These are phyloP conservation scores for Salix brachista DNA, from an alignment of 345 rosid genomes.

Conservation along the genomic window DNA sequence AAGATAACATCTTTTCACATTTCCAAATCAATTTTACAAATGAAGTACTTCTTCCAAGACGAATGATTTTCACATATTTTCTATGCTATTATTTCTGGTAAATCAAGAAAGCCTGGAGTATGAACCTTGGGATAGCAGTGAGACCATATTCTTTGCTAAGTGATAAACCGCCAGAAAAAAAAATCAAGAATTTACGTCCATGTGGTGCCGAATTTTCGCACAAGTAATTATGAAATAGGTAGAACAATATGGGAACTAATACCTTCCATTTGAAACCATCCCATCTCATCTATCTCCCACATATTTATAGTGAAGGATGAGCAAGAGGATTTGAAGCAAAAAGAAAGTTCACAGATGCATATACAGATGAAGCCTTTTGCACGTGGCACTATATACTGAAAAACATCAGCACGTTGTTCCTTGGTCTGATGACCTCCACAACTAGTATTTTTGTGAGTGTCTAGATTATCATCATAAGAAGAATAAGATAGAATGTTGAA, in stretches of 20 bases:
- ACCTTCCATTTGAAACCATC: conserved; percentile 96
- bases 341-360: conserved; percentile 56
- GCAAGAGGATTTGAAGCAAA: conserved; percentile 89
- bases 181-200: not conserved
- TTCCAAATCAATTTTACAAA: not conserved
- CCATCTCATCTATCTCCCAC: conserved; percentile 99
- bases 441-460: conserved; percentile 77
- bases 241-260: conserved; percentile 1
- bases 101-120: not conserved
- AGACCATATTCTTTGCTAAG: not conserved
- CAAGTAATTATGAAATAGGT: not conserved
- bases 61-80: not conserved
- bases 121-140: not conserved
- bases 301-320: conserved; percentile 90
- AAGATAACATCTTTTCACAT: not conserved
- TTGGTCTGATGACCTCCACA: conserved; percentile 97
- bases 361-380: conserved; percentile 57
- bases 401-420: conserved; percentile 97
- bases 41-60: not conserved
- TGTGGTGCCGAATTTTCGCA: not conserved
- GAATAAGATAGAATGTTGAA: conserved; percentile 90
- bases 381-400: conserved; percentile 84
- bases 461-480: conserved; percentile 84
- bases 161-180: not conserved
- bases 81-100: not conserved